Conservation (phyloP, 495 filamentous ascomycete genomes). For the Xylaria castorea region DNA sequence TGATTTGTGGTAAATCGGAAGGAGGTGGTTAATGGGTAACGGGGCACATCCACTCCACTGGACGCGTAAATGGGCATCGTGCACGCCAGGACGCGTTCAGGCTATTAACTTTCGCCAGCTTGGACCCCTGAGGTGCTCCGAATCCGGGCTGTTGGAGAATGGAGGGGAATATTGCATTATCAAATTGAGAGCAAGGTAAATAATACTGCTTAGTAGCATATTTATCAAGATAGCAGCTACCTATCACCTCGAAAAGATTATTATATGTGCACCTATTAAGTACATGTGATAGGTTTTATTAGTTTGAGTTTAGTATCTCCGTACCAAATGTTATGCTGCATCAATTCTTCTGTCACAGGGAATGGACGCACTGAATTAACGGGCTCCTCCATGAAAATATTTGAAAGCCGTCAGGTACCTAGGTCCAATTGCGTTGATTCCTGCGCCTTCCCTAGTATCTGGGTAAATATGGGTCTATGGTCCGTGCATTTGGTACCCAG, state of each 20-base stretch:
- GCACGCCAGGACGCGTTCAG: slow-evolving; percentile 2
- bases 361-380: too few relatives aligned
- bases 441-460: neutral
- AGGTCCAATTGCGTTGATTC: too few relatives aligned
- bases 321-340: too few relatives aligned
- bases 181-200: too few relatives aligned
- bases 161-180: neutral
- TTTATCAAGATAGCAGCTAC: neutral
- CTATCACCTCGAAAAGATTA: too few relatives aligned
- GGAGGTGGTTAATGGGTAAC: neutral
- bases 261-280: too few relatives aligned
- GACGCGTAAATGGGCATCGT: slow-evolving; percentile 29
- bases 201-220: neutral
- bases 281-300: too few relatives aligned
- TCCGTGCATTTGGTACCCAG: neutral
- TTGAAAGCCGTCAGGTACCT: too few relatives aligned
- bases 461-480: neutral
- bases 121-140: neutral
- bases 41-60: neutral
- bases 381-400: too few relatives aligned
- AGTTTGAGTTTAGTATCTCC: too few relatives aligned
- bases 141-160: too few relatives aligned
- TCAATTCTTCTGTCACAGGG: too few relatives aligned
- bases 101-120: neutral
- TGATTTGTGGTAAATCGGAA: neutral